Evolutionary conservation across 129 eudicot genomes (phyloP).

Genomic region (Arctium minus): DNA sequence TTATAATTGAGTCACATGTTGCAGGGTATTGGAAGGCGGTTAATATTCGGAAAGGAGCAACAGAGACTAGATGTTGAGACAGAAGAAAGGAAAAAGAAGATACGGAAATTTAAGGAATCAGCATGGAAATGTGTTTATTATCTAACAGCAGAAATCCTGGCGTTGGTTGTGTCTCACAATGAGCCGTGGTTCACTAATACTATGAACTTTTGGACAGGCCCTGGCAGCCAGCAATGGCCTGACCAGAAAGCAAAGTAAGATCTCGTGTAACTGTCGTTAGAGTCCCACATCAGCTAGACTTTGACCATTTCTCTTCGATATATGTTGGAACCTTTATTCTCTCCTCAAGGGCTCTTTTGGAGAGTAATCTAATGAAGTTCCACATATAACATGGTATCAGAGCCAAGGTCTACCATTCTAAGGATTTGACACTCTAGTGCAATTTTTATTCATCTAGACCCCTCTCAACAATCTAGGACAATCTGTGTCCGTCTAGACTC

Average conservation of each 20-base stretch:
- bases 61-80: constrained; percentile 16
- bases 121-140: constrained; percentile 53
- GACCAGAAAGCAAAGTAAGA: constrained; percentile 52
- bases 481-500: too few species aligned
- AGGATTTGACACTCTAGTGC: too few species aligned
- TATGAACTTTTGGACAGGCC: constrained; percentile 45
- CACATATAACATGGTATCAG: too few species aligned
- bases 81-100: constrained; percentile 29
- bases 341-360: too few species aligned
- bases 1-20: background rate
- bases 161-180: constrained; percentile 35
- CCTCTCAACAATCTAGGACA: too few species aligned
- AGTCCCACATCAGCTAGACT: background rate
- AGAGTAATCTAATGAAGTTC: too few species aligned
- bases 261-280: background rate
- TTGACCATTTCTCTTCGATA: background rate
- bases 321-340: too few species aligned
- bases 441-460: too few species aligned
- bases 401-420: too few species aligned
- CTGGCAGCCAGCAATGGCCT: constrained; percentile 49
- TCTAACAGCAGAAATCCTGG: constrained; percentile 44
- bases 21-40: constrained; percentile 39
- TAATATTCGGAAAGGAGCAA: constrained; percentile 33
- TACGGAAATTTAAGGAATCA: constrained; percentile 47
- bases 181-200: constrained; percentile 58